Conservation (phyloP, 495 filamentous ascomycete genomes). For the Aspergillus sclerotiicarbonarius region DNA sequence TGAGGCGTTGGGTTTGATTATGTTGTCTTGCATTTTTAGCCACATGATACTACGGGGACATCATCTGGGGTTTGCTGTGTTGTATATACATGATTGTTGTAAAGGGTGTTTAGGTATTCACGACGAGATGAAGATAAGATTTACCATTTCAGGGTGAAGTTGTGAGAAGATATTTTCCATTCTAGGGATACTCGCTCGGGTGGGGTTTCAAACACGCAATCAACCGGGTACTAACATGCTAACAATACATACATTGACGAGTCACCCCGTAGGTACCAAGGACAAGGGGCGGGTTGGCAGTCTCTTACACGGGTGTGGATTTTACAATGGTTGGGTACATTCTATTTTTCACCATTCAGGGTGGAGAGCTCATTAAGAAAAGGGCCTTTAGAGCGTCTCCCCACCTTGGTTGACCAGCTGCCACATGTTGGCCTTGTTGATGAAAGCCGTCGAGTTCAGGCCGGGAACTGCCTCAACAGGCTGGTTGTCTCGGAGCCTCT, state of each 20-base stretch:
- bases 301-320: neutral
- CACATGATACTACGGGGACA: no score
- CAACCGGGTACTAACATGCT: neutral
- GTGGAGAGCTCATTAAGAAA: neutral
- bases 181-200: neutral
- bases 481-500: constrained; percentile 20
- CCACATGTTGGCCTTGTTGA: constrained; percentile 19
- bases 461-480: constrained; percentile 12
- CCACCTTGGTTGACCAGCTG: constrained; percentile 13
- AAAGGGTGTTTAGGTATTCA: no score
- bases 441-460: constrained; percentile 16
- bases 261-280: neutral
- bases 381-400: neutral
- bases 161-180: neutral
- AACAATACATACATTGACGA: neutral
- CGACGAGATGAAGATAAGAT: no score
- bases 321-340: neutral
- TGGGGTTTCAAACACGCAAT: neutral
- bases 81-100: no score
- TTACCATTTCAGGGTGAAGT: no score
- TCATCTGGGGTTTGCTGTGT: no score
- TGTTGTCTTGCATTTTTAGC: no score
- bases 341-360: neutral
- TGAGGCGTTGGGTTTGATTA: no score
- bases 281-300: neutral